Base-by-base conservation (phyloP, 352 stramenopile species). In the Phytophthora constricta region DNA sequence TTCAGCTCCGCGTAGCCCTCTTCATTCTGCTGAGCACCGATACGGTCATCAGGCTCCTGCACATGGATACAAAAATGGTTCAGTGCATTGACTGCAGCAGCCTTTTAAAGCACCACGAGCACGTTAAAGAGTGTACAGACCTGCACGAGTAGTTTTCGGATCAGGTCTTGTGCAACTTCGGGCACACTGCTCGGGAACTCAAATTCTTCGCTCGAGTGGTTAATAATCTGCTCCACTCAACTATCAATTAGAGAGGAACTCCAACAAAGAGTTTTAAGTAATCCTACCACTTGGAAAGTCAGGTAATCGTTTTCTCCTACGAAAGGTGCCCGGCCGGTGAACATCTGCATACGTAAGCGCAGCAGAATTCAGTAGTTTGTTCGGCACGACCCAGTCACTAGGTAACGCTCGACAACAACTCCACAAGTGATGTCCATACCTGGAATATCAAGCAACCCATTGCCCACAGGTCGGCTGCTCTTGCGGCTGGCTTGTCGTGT, bases 261-360 rank as follows among this genome's bases (percentile, higher is more conserved):
- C 14, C 2, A 28, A 45, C 2, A 47, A 20, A 45, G 5, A 25
- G 25, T 28, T 27, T 22, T 13, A 17, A 37, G 16, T 47, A 47
- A 23, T 34, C 48, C 45, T 66, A 93, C 85, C 81, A 91, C 72
- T 90, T 97, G 86, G 65, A 97, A 97, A 45, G 90, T 97, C 46
- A 97, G 75, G 54, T 96, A 97, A 59, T 98, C 92, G 39, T 94
- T 97, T 71, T 95, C 89, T 27, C 80, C 92, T n/a, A 91, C 72
- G 54, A 97, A 97, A 5, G 89, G 89, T 58, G 90, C 77, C n/a
- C 75, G 70, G 1, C 91, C 91, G 31, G 84, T 92, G 33, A 95
- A 74, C 79, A 97, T 91, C 80, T 95, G 58, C 8, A 7, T n/a
- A n/a, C n/a, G n/a, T n/a, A n/a, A n/a, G n/a, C n/a, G n/a, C n/a